Evolutionary conservation across 2,329 filamentous ascomycete genomes (phyloP).

Genomic region (Boeremia lycopersici): DNA sequence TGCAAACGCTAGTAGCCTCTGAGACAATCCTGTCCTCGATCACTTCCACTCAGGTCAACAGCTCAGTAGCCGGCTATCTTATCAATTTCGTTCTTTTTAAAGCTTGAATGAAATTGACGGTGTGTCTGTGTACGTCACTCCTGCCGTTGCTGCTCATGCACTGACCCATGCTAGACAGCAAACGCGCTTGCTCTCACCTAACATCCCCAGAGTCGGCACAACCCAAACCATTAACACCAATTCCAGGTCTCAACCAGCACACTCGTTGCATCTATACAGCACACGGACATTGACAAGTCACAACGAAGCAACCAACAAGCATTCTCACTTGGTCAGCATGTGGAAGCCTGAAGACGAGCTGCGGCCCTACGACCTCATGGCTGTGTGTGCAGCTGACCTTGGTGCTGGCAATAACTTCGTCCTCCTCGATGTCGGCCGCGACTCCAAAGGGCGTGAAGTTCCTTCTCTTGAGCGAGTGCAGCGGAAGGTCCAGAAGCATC

Average conservation of each 20-base stretch:
- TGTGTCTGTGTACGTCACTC: background rate
- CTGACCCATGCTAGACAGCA: background rate
- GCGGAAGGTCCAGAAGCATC: slow-evolving; percentile 10
- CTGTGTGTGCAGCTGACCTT: slow-evolving; percentile 17
- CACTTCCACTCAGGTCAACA: too few relatives aligned
- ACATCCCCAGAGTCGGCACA: background rate
- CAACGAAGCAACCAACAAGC: background rate
- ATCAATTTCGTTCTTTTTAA: too few relatives aligned
- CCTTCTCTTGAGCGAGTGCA: slow-evolving; percentile 20
- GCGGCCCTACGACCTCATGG: slow-evolving; percentile 21
- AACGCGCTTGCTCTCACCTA: slow-evolving; percentile 6
- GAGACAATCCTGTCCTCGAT: too few relatives aligned
- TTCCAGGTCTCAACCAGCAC: background rate
- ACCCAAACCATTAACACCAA: background rate
- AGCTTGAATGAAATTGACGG: background rate
- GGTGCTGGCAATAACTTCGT: slow-evolving; percentile 16
- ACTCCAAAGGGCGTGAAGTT: slow-evolving; percentile 11
- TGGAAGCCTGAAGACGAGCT: slow-evolving; percentile 17
- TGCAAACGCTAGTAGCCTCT: too few relatives aligned
- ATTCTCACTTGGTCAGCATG: slow-evolving; percentile 9
- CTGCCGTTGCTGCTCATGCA: background rate
- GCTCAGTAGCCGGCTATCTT: too few relatives aligned
- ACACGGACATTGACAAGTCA: background rate
- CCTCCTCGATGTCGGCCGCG: slow-evolving; percentile 24
- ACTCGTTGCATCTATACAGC: background rate